phyloP scores from a whole-genome alignment of 768 basidiomycete genomes.

The Collybia nuda region DNA sequence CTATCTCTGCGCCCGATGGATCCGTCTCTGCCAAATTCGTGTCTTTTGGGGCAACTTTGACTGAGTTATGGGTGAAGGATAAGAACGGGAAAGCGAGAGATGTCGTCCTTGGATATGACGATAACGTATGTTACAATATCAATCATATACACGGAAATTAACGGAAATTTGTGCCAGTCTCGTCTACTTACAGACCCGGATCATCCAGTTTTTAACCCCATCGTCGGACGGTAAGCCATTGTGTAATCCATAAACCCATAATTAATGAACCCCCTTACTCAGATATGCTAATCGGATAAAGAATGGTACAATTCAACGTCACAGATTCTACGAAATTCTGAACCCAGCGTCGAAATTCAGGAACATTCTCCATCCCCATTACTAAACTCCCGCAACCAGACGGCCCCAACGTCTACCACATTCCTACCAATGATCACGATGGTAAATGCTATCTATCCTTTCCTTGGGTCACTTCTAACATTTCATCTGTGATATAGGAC shows the following conservation, averaged over 20 bases:
- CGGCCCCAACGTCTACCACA: slow-evolving; percentile 46
- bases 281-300: slow-evolving; percentile 56
- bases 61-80: slow-evolving; percentile 56
- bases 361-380: slow-evolving; percentile 54
- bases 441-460: slow-evolving; percentile 25
- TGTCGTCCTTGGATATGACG: slow-evolving; percentile 59
- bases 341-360: slow-evolving; percentile 20
- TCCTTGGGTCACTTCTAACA: not conserved
- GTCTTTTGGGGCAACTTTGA: slow-evolving; percentile 54
- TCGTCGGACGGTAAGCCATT: slow-evolving; percentile 31
- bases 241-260: not conserved
- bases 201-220: slow-evolving; percentile 46
- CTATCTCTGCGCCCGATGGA: slow-evolving; percentile 49
- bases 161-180: slow-evolving; percentile 24
- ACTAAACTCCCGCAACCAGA: slow-evolving; percentile 41
- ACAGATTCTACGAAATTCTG: not conserved
- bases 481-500: slow-evolving; percentile 9
- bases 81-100: slow-evolving; percentile 46
- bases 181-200: slow-evolving; percentile 40
- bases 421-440: slow-evolving; percentile 49
- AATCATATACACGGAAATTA: not conserved
- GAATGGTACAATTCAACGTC: slow-evolving; percentile 32
- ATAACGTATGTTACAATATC: slow-evolving; percentile 35
- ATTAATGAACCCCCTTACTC: not conserved
- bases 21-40: slow-evolving; percentile 61